A percentile compares a stretch with the other conserved stretches of the same genome.
Conservation (phyloP, 2,329 filamentous ascomycete genomes). For the Lecanicillium sp. region DNA sequence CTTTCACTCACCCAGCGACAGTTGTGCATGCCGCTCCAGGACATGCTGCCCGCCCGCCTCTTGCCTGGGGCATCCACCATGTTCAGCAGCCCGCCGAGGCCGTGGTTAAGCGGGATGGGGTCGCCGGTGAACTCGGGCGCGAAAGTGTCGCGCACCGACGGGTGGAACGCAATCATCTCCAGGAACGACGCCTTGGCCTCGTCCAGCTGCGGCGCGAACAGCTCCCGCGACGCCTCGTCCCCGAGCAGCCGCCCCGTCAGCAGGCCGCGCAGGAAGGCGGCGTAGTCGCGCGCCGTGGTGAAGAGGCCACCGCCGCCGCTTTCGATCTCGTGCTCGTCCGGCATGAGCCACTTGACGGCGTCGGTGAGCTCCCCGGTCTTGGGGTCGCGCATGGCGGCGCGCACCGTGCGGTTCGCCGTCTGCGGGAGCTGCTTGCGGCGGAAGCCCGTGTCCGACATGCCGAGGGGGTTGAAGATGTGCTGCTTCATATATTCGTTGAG, state of each 20-base stretch:
- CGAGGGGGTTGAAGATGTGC: conserved; percentile 22
- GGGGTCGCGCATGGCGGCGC: conserved; percentile 4
- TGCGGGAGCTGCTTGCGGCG: conserved; percentile 13
- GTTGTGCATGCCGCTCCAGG: conserved; percentile 39
- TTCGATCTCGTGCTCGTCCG: conserved; percentile 22
- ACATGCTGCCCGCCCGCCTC: conserved; percentile 36
- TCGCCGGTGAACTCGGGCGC: conserved; percentile 30
- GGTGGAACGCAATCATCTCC: conserved; percentile 17
- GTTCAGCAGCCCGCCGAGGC: conserved; percentile 35
- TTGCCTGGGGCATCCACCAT: conserved; percentile 33
- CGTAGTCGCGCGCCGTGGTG: conserved; percentile 27
- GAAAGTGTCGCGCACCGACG: conserved; percentile 21
- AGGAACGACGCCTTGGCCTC: conserved; percentile 21
- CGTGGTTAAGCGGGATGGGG: conserved; percentile 29
- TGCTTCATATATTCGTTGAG: conserved; percentile 23
- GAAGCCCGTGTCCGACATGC: conserved; percentile 23
- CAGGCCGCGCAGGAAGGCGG: conserved; percentile 22
- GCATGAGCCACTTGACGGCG: conserved; percentile 11
- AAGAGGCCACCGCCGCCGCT: conserved; percentile 31
- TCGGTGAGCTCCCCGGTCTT: conserved; percentile 8
- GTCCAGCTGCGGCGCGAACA: conserved; percentile 29
- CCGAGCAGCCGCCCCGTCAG: conserved; percentile 19
- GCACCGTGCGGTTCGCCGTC: conserved; percentile 8
- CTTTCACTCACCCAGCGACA: conserved; percentile 36
- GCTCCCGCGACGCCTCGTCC: conserved; percentile 19